A percentile compares a stretch with the other conserved stretches of the same genome.
Conservation (phyloP, 257 asterid species). For the Solanum medicagineum region DNA sequence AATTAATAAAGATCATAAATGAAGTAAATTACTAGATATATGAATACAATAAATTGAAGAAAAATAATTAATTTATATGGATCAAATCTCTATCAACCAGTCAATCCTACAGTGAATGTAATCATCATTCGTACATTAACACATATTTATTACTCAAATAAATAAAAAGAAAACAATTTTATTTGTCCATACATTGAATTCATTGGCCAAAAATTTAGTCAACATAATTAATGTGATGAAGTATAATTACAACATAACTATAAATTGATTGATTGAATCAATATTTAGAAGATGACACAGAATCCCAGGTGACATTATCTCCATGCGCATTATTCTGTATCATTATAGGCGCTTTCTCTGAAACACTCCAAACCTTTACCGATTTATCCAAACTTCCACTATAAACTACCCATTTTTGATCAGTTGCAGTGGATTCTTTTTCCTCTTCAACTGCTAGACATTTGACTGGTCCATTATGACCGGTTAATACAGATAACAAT, state of each 20-base stretch:
- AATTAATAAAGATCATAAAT: background rate
- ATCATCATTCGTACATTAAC: too few species aligned
- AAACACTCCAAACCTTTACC: constrained; percentile 51
- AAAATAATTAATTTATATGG: background rate
- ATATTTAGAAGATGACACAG: constrained; percentile 17
- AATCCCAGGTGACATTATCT: constrained; percentile 8
- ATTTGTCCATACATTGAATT: background rate
- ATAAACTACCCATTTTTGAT: constrained; percentile 34
- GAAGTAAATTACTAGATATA: background rate
- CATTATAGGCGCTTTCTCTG: constrained; percentile 28
- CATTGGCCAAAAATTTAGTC: background rate
- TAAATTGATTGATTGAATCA: background rate
- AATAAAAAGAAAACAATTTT: background rate
- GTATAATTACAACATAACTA: background rate
- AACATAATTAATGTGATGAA: background rate
- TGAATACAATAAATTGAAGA: background rate
- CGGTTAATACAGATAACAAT: constrained; percentile 30
- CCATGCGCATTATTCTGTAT: constrained; percentile 4
- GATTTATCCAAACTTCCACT: constrained; percentile 61
- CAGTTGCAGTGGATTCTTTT: constrained; percentile 5
- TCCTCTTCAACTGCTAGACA: constrained; percentile 55
- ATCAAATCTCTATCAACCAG: background rate
- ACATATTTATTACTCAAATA: background rate
- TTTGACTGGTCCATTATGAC: constrained; percentile 56
- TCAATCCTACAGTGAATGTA: background rate